These are phyloP conservation scores for Diplodia corticola DNA, from an alignment of 2,329 filamentous ascomycete species.

Conservation along the genomic window DNA sequence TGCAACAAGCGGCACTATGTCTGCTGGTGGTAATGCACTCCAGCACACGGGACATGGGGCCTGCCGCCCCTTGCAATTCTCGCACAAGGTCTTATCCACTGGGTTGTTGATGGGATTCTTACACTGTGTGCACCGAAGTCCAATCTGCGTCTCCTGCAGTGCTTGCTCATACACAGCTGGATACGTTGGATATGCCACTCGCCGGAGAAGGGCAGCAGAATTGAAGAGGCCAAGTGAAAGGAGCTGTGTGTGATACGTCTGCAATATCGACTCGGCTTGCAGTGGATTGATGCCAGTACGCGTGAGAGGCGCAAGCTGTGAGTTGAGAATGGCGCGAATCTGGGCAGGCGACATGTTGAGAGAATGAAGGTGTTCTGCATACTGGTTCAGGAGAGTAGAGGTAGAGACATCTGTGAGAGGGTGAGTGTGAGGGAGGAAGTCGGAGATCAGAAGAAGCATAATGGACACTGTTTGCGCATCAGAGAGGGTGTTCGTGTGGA, in stretches of 20 bases:
- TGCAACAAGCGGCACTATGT: constrained; percentile 30
- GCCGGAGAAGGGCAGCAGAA: constrained; percentile 58
- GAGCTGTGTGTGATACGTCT: constrained; percentile 59
- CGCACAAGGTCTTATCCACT: constrained; percentile 52
- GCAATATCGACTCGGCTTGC: constrained; percentile 58
- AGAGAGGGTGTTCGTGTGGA: constrained; percentile 43
- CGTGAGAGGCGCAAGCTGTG: constrained; percentile 42
- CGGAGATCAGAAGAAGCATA: constrained; percentile 48
- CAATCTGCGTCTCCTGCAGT: constrained; percentile 55
- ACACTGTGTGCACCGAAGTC: constrained; percentile 58
- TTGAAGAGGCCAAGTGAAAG: constrained; percentile 48
- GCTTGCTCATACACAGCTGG: constrained; percentile 59
- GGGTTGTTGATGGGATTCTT: constrained; percentile 57
- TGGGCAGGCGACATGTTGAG: constrained; percentile 42
- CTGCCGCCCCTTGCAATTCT: constrained; percentile 50
- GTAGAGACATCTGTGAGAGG: constrained; percentile 32
- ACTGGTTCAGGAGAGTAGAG: constrained; percentile 36
- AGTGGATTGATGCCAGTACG: constrained; percentile 49
- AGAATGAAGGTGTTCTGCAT: constrained; percentile 42
- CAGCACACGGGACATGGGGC: constrained; percentile 48
- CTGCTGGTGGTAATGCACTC: constrained; percentile 45
- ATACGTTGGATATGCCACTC: constrained; percentile 56
- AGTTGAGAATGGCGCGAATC: constrained; percentile 44
- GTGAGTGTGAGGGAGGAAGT: constrained; percentile 47
- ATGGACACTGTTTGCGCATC: constrained; percentile 51